Evolutionary conservation across 495 filamentous ascomycete genomes (phyloP).

Genomic region (Aspergillus egyptiacus): DNA sequence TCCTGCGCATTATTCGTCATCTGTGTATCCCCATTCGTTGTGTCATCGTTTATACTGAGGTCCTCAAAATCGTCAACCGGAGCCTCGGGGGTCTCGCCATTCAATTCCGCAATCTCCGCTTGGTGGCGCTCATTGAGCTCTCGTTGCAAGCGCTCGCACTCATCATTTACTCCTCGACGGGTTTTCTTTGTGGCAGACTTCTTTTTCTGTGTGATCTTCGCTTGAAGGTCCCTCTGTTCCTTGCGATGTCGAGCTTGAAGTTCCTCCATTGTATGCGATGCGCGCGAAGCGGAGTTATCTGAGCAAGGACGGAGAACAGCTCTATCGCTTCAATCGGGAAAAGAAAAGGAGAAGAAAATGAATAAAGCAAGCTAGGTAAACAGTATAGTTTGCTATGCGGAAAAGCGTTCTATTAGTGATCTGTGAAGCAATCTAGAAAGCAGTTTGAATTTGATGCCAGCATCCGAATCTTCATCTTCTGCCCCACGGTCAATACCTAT

Average conservation of each 20-base stretch:
- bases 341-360: neutral
- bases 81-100: slow-evolving; percentile 30
- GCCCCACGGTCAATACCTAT: slow-evolving; percentile 5
- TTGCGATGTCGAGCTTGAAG: slow-evolving; percentile 76
- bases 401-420: neutral
- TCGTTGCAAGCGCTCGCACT: slow-evolving; percentile 68
- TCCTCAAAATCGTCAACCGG: slow-evolving; percentile 26
- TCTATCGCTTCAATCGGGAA: neutral
- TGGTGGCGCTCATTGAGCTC: slow-evolving; percentile 63
- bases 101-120: slow-evolving; percentile 56
- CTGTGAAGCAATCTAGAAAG: neutral
- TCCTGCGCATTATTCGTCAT: neutral
- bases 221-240: slow-evolving; percentile 80
- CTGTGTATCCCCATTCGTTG: slow-evolving; percentile 12
- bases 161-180: slow-evolving; percentile 77
- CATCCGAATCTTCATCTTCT: neutral
- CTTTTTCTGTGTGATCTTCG: slow-evolving; percentile 85
- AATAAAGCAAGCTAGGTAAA: too few species aligned
- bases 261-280: slow-evolving; percentile 53
- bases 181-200: slow-evolving; percentile 95
- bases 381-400: neutral
- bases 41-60: slow-evolving; percentile 25
- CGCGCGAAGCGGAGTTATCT: too few species aligned
- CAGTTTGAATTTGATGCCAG: too few species aligned
- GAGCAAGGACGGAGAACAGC: too few species aligned